Base-by-base conservation (phyloP, 495 filamentous ascomycete species). In the Tirmania nivea region DNA sequence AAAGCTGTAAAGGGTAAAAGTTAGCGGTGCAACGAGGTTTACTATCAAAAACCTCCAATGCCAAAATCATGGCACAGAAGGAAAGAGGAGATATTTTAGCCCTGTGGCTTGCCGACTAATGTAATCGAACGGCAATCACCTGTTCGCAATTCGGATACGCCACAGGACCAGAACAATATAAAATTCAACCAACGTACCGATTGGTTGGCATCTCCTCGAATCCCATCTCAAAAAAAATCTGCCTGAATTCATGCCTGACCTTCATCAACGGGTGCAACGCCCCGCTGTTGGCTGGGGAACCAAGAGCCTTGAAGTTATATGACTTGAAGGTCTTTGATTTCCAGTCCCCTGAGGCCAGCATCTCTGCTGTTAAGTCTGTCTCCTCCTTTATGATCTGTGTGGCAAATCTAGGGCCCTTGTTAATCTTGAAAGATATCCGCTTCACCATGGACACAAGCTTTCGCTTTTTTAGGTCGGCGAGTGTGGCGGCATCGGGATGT, bases 181-280 rank as follows among this genome's bases (percentile, higher is more conserved):
- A 3, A 31, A 31, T 31, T 7, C 25, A 31, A 31, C 25, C 25
- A 31, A 31, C 25, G 20, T 60, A 79, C 68, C 74, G 70, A 58
- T 77, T 77, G 5, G 84, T 87, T 14, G 83, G 77, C 84, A 89
- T 89, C 65, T 89, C 84, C 52, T 79, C 76, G 68, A 87, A 88
- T 35, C 82, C 83, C 73, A 83, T 82, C 61, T 92, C 86, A 68
- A 97, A 97, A 78, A 96, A 95, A 66, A 95, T 94, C 63, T 85
- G 83, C 48, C 90, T 76, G 75, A 96, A 92, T 68, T 95, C 90
- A 55, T 81, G 73, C 49, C 88, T 80, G 55, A 95, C 88, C 70
- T 95, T 95, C 68, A 84, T 95, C 59, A 96, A 71, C 2, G 90
- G 90, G 69, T 96, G 89, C 56, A 97, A 70, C 20, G 90, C 84